Percentiles rank a stretch among this genome's conserved stretches.
Evolutionary conservation across 345 rosid species (phyloP).

Genomic region (Dipteronia sinensis): DNA sequence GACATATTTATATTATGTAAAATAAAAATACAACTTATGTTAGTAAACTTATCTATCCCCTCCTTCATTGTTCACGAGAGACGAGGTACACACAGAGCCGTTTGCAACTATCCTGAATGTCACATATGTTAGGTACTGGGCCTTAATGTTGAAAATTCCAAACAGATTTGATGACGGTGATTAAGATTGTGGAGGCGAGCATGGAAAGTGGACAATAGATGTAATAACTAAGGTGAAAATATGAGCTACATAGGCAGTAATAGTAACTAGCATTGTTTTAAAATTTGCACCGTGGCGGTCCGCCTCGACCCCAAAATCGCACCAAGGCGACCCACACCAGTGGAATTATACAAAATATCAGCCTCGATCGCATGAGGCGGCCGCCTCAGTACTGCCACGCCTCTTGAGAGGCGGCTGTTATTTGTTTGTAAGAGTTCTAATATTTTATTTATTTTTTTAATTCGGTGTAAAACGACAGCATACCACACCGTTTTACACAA

Average conservation of each 20-base stretch:
- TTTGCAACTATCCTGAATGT: neutral
- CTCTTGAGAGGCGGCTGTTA: too few relatives aligned
- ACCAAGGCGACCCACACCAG: too few relatives aligned
- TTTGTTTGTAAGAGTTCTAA: too few relatives aligned
- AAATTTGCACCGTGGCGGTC: too few relatives aligned
- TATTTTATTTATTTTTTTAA: too few relatives aligned
- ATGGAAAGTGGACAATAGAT: neutral
- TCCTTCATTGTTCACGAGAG: neutral
- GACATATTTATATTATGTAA: neutral
- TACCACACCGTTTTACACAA: too few relatives aligned
- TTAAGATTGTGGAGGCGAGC: neutral
- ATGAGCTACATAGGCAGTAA: conserved; percentile 1
- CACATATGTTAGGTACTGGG: neutral
- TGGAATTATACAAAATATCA: too few relatives aligned
- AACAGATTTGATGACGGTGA: neutral
- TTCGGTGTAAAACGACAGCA: too few relatives aligned
- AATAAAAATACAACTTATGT: neutral
- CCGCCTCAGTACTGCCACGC: too few relatives aligned
- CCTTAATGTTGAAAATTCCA: neutral
- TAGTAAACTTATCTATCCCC: neutral
- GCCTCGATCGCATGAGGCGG: too few relatives aligned
- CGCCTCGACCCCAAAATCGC: too few relatives aligned
- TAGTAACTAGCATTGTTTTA: neutral
- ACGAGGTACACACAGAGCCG: neutral
- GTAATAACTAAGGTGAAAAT: neutral